Base-by-base conservation (phyloP, 768 basidiomycete genomes). In the Hygrocybe coccinea region DNA sequence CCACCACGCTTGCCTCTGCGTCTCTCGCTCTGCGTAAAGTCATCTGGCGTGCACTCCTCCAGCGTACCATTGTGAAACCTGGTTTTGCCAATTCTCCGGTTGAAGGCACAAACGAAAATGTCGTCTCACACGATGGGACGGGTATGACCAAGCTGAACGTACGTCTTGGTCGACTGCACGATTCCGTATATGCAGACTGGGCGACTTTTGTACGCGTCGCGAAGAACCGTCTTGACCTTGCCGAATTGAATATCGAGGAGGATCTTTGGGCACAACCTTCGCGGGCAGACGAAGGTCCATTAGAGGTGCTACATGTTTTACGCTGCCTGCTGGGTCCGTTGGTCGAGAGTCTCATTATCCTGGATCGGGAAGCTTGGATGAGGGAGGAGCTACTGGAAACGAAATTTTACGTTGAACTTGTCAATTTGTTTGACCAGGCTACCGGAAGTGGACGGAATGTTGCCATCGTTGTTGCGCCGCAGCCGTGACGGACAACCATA, bases 401-500 rank as follows among this genome's bases (percentile, higher is more conserved):
- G 52, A 33, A 41, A 14, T 47, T 33, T 44, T 19, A 60, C 2
- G 74, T 80, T 17, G 71, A 77, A 29, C 61, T 81, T 19, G 73
- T 88, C 2, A 89, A 87, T 65, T 64, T 91, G 39, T 90, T 91
- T 57, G 84, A 89, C 62, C 88, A 89, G 66, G 72, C 74, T 4
- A 79, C 78, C 2, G 87, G 86, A 43, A 90, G 88, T 65, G 86
- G 83, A 46, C 71, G 88, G 62, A 90, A 89, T 66, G 72, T 87
- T 54, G 86, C 81, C 6, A 71, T 89, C 49, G 79, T 83, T 34
- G 69, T 86, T 50, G 70, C 69, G 35, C 75, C 78, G 21, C 49
- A 54, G 11, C n/a, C 15, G 5, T 51, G 35, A 51, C 15, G 48
- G 49, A 45, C 33, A 44, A 29, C 8, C 29, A 29, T 4, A 29